A percentile compares a stretch with the other conserved stretches of the same genome.
Evolutionary conservation across 176 grass and related monocot species (phyloP).

Genomic region (Eleusine indica): DNA sequence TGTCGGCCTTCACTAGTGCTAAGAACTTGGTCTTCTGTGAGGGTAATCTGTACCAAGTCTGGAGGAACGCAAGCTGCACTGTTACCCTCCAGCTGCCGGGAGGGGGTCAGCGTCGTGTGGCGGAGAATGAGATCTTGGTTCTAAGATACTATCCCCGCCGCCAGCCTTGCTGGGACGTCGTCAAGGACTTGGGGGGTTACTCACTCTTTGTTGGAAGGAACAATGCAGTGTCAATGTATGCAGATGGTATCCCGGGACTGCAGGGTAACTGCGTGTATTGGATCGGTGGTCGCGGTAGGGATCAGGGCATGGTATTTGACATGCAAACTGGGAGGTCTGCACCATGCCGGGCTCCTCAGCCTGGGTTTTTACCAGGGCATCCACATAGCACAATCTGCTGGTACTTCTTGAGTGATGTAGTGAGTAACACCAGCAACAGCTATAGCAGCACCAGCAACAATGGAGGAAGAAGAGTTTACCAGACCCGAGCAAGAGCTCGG

Average conservation of each 20-base stretch:
- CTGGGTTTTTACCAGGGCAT: conserved; percentile 20
- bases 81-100: conserved; percentile 57
- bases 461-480: conserved; percentile 51
- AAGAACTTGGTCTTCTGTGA: conserved; percentile 54
- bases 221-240: conserved; percentile 48
- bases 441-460: conserved; percentile 9
- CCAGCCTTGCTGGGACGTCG: conserved; percentile 48
- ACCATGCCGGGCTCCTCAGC: conserved; percentile 24
- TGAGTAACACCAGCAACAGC: conserved; percentile 37
- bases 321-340: conserved; percentile 52
- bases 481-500: conserved; percentile 51
- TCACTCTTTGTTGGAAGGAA: conserved; percentile 53
- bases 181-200: conserved; percentile 41
- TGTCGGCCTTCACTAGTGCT: conserved; percentile 45
- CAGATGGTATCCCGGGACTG: conserved; percentile 37
- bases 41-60: conserved; percentile 51
- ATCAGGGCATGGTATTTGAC: conserved; percentile 66
- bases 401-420: conserved; percentile 55
- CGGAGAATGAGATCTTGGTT: conserved; percentile 53
- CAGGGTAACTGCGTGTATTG: conserved; percentile 52
- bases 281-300: conserved; percentile 58
- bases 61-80: conserved; percentile 58
- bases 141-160: conserved; percentile 53
- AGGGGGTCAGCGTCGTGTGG: conserved; percentile 47
- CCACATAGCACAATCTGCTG: conserved; percentile 49